Evolutionary conservation across 768 basidiomycete genomes (phyloP).

Genomic region (Tylopilus subfusipes): DNA sequence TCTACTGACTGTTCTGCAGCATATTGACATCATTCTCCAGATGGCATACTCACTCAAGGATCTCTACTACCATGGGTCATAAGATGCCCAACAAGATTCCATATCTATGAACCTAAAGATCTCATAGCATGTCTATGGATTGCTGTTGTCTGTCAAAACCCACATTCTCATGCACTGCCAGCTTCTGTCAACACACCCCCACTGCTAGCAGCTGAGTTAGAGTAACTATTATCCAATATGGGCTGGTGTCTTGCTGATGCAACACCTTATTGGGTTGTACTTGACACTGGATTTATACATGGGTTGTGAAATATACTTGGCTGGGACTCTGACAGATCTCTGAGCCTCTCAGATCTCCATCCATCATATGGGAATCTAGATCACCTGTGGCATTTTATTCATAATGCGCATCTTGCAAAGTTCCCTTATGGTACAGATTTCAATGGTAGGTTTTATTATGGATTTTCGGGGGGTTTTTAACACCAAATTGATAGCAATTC

Average conservation of each 20-base stretch:
- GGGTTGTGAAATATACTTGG: background rate
- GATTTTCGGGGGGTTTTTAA: no score
- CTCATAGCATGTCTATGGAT: background rate
- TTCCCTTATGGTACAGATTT: background rate
- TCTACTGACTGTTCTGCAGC: background rate
- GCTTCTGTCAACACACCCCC: background rate
- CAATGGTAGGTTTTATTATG: no score
- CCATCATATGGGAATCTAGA: background rate
- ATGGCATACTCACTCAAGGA: background rate
- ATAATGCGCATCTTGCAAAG: background rate
- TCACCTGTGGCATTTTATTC: background rate
- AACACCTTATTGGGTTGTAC: background rate
- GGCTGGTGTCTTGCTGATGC: conserved; percentile 2
- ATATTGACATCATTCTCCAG: background rate
- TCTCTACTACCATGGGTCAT: background rate
- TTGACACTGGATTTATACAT: conserved; percentile 3
- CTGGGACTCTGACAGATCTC: background rate
- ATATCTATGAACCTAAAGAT: background rate
- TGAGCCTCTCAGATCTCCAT: background rate
- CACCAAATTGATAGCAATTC: no score
- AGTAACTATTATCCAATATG: background rate
- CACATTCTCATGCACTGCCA: conserved; percentile 4
- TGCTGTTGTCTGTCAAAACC: conserved; percentile 8
- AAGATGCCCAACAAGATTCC: background rate
- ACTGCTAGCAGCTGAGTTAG: background rate